Percentiles rank a stretch among this genome's conserved stretches.
These are phyloP conservation scores for Ceratocystis alfenasii DNA, from an alignment of 2,329 filamentous ascomycete species.

Conservation along the genomic window DNA sequence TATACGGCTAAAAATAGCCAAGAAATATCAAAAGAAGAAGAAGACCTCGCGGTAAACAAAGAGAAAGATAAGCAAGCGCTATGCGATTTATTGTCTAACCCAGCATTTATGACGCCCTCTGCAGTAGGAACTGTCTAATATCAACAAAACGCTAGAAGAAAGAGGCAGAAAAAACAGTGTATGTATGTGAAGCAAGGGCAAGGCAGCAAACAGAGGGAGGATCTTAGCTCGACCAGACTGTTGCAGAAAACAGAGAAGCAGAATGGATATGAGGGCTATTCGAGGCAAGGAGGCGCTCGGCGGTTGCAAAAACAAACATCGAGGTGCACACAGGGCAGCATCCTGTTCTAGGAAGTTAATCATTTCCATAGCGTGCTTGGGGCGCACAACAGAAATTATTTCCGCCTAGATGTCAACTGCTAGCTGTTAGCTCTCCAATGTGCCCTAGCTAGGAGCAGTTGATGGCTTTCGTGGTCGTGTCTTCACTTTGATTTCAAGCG, in stretches of 20 bases:
- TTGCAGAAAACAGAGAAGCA: background rate
- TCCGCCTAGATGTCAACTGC: too few relatives aligned
- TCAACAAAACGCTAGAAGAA: constrained; percentile 25
- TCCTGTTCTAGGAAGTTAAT: too few relatives aligned
- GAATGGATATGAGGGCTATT: background rate
- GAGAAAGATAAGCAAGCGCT: background rate
- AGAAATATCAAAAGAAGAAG: background rate
- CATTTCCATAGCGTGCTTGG: too few relatives aligned
- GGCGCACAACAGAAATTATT: too few relatives aligned
- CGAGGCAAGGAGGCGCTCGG: too few relatives aligned
- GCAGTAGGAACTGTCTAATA: constrained; percentile 24
- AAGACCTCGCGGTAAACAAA: background rate
- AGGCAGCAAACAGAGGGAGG: background rate
- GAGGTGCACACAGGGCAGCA: too few relatives aligned
- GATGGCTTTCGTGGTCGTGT: constrained; percentile 38
- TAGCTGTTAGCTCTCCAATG: background rate
- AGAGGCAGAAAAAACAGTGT: background rate
- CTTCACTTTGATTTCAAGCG: constrained; percentile 51
- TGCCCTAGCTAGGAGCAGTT: background rate
- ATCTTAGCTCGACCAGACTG: background rate
- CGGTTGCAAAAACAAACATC: too few relatives aligned
- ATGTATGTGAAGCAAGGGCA: background rate
- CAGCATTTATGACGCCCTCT: background rate
- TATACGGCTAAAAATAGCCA: background rate
- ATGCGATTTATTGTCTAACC: background rate